Base-by-base conservation (phyloP, 805 yeast species). In the Dipodascus geniculatus region DNA sequence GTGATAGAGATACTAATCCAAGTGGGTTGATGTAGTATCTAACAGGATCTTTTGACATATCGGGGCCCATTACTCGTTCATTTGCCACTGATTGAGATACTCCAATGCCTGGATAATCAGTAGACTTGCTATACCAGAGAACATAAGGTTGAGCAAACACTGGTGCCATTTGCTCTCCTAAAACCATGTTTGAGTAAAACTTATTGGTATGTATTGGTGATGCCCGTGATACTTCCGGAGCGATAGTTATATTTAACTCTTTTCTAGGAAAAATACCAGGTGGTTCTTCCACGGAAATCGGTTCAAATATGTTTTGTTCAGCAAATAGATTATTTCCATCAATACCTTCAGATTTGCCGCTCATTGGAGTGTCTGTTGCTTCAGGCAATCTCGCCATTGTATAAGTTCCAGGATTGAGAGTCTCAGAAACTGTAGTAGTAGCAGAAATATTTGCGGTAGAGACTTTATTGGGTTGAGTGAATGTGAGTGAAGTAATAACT, bases 61-160 rank as follows among this genome's bases (percentile, higher is more conserved):
- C 74, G 42, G 76, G 74, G 42, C 79, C 75, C 50, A 65, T 69
- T 14, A 76, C 74, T 54, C 79, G 68, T 50, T 74, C 73, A 42
- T 71, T 61, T 2, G 69, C 62, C 22, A 71, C 68, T 14, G 81
- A 74, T 65, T 83, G 85, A 56, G 81, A 78, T 48, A 85, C 72
- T 2, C 81, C 90, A 52, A 82, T 67, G 3, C 89, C 89, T 52
- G 71, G 74, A 61, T 72, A 75, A 52, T 62, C 65, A 38, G 61
- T 53, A 14, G 65, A 67, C 3, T 67, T 68, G 54, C 74, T 73
- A 77, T 80, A 79, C 74, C 78, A 82, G 50, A 82, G 64, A 1
- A 78, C 74, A 63, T 83, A 86, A 20, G 95, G 95, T 60, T 79
- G 81, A 8, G 84, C 74, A 70, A 77, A 85, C 2, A 76, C 77